Percentiles rank a stretch among this genome's conserved stretches.
phyloP scores from a whole-genome alignment of 805 yeast species.

The Cyberlindnera nakhonratchasimensis region DNA sequence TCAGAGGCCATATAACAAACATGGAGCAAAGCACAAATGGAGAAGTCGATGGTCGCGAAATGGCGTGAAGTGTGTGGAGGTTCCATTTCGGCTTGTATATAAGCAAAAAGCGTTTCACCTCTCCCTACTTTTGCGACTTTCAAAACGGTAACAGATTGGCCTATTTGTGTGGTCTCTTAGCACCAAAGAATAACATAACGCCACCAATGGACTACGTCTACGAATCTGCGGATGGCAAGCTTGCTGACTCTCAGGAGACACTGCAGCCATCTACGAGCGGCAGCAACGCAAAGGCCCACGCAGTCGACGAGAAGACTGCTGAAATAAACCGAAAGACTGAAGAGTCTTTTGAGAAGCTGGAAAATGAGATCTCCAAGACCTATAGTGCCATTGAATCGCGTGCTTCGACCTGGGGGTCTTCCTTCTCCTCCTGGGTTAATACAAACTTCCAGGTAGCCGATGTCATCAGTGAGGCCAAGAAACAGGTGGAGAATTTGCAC shows the following conservation, averaged over 20 bases:
- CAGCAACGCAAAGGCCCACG: neutral
- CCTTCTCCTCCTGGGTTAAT: conserved; percentile 32
- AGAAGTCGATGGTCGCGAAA: too few species aligned
- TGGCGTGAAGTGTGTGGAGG: too few species aligned
- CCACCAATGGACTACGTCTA: conserved; percentile 27
- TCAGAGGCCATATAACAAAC: too few species aligned
- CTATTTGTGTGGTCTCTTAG: too few species aligned
- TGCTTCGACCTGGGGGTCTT: conserved; percentile 35
- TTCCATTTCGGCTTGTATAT: too few species aligned
- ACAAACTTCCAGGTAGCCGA: conserved; percentile 35
- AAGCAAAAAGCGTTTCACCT: too few species aligned
- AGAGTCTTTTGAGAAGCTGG: conserved; percentile 47
- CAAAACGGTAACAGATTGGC: too few species aligned
- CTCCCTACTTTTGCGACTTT: neutral
- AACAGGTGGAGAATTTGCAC: conserved; percentile 23
- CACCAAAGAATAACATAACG: neutral
- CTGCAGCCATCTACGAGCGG: conserved; percentile 13
- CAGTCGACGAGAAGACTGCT: conserved; percentile 13
- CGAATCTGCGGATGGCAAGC: conserved; percentile 16
- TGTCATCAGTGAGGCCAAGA: conserved; percentile 27
- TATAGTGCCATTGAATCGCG: conserved; percentile 43
- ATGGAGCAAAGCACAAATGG: too few species aligned
- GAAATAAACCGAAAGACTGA: conserved; percentile 46
- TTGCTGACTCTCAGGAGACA: conserved; percentile 23
- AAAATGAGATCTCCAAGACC: conserved; percentile 49